These are phyloP conservation scores for Talaromyces liani DNA, from an alignment of 495 filamentous ascomycete genomes.

Conservation along the genomic window DNA sequence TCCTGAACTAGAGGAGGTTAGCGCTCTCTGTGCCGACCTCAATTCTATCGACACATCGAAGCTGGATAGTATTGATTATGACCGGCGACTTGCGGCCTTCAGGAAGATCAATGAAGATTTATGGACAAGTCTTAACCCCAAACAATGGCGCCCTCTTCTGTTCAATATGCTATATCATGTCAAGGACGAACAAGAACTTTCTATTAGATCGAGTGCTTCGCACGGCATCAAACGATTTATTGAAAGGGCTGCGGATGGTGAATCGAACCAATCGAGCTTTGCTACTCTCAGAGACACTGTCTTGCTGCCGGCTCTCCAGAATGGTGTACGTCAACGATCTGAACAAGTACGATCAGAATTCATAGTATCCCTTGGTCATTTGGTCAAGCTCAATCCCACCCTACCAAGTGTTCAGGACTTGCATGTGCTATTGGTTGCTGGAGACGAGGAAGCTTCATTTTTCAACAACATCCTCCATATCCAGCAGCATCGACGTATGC, in stretches of 20 bases:
- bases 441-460: conserved; percentile 86
- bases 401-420: conserved; percentile 70
- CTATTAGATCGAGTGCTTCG: conserved; percentile 77
- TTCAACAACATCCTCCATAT: conserved; percentile 90
- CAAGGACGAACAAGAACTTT: conserved; percentile 78
- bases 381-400: conserved; percentile 61
- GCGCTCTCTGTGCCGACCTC: conserved; percentile 65
- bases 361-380: conserved; percentile 64
- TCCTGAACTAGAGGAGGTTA: conserved; percentile 51
- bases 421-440: conserved; percentile 59
- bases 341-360: conserved; percentile 82
- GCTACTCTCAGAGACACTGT: conserved; percentile 49
- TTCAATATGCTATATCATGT: conserved; percentile 88
- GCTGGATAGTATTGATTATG: conserved; percentile 81
- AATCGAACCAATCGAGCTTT: conserved; percentile 31
- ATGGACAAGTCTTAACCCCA: conserved; percentile 49
- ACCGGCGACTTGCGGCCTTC: conserved; percentile 71
- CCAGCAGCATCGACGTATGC: conserved; percentile 78
- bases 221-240: conserved; percentile 77
- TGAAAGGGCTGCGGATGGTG: conserved; percentile 41
- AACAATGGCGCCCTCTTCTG: conserved; percentile 84
- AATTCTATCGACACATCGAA: conserved; percentile 65
- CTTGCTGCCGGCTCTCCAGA: conserved; percentile 68
- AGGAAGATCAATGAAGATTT: conserved; percentile 54
- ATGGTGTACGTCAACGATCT: conserved; percentile 64